phyloP scores from a whole-genome alignment of 768 basidiomycete species.

The Tricholoma flavovirens region DNA sequence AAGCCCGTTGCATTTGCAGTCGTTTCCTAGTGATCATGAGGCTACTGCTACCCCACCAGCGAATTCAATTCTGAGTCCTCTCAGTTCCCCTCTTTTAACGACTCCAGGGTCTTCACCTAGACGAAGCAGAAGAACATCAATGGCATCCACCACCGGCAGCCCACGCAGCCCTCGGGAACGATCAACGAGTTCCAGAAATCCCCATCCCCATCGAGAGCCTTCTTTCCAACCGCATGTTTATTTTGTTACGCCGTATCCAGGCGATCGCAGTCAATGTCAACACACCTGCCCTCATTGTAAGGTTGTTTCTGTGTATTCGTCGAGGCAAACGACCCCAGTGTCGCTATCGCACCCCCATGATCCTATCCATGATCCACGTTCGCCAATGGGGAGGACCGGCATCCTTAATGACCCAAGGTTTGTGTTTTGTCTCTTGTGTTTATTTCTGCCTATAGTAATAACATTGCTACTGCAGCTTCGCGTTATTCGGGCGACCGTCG shows the following conservation, averaged over 20 bases:
- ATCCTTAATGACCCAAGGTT: neutral
- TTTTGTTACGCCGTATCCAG: neutral
- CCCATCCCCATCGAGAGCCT: neutral
- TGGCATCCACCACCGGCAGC: neutral
- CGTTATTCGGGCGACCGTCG: conserved; percentile 14
- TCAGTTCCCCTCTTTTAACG: conserved; percentile 11
- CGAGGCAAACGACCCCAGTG: neutral
- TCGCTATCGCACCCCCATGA: neutral
- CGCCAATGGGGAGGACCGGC: conserved; percentile 4
- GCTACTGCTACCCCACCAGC: conserved; percentile 12
- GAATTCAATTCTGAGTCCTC: conserved; percentile 9
- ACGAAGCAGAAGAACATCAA: neutral
- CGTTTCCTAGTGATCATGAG: conserved; percentile 20
- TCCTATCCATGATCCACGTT: conserved; percentile 9
- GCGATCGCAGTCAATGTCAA: neutral
- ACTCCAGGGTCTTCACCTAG: conserved; percentile 1
- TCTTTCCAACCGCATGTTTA: neutral
- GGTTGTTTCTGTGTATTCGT: neutral
- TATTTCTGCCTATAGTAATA: neutral
- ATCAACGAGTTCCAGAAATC: neutral
- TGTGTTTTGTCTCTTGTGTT: neutral
- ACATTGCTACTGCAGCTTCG: conserved; percentile 1
- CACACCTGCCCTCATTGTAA: conserved; percentile 3
- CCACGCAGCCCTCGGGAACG: neutral
- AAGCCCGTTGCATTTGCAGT: conserved; percentile 22